phyloP scores from a whole-genome alignment of 176 grass and related monocot species.

The Lolium perenne region DNA sequence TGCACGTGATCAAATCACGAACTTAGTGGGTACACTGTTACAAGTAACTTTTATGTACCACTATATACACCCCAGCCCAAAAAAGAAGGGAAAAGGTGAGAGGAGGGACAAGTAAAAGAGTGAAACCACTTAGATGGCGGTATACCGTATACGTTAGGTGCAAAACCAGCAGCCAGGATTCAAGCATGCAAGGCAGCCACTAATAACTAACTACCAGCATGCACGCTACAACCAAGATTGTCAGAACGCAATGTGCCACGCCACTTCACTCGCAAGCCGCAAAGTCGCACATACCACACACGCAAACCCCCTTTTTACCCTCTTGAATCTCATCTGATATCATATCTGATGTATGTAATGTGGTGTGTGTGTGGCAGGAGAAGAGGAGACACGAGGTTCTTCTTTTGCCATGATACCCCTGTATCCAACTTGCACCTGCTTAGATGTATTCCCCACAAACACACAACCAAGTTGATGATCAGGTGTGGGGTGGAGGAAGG shows the following conservation, averaged over 20 bases:
- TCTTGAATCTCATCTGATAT: background rate
- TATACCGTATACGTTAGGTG: slow-evolving; percentile 48
- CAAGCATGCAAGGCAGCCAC: slow-evolving; percentile 2
- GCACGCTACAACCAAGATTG: background rate
- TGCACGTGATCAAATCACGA: background rate
- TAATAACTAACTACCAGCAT: background rate
- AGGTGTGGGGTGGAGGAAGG: background rate
- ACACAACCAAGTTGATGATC: slow-evolving; percentile 15
- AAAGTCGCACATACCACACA: slow-evolving; percentile 37
- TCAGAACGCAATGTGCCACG: slow-evolving; percentile 35
- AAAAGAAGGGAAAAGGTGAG: background rate
- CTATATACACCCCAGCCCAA: background rate
- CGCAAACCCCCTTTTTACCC: background rate
- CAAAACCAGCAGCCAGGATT: slow-evolving; percentile 47
- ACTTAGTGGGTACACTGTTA: background rate
- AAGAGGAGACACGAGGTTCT: slow-evolving; percentile 24
- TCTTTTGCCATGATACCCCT: slow-evolving; percentile 38
- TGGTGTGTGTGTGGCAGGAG: slow-evolving; percentile 11
- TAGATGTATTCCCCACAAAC: slow-evolving; percentile 37
- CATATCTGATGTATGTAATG: background rate
- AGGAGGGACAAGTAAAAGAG: background rate
- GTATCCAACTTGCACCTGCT: background rate
- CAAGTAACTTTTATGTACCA: slow-evolving; percentile 11
- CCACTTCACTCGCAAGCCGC: slow-evolving; percentile 33
- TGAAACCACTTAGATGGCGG: slow-evolving; percentile 34